Percentiles rank a stretch among this genome's conserved stretches.
Conservation (phyloP, 1,284 basidiomycete genomes). For the Ustilago hordei region DNA sequence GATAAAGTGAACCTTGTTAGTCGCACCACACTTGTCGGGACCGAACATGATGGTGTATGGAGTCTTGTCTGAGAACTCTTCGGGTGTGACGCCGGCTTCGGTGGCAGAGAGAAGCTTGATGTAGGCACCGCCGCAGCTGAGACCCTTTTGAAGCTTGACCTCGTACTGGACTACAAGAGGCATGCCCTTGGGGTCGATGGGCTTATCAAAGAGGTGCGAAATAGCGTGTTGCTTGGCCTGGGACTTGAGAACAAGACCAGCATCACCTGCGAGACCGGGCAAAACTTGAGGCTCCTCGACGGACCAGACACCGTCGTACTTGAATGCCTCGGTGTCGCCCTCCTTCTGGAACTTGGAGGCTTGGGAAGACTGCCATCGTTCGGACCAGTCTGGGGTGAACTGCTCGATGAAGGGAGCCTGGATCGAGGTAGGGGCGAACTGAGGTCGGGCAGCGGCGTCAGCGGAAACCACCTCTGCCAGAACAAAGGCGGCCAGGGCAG, state of each 20-base stretch:
- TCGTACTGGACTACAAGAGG: conserved; percentile 98
- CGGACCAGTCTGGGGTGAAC: conserved; percentile 89
- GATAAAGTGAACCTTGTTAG: conserved; percentile 70
- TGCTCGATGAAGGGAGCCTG: conserved; percentile 97
- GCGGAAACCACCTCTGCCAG: conserved; percentile 43
- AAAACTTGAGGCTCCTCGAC: conserved; percentile 88
- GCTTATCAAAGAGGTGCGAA: conserved; percentile 85
- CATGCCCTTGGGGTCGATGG: conserved; percentile 85
- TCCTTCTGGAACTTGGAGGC: conserved; percentile 82
- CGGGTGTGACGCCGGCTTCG: conserved; percentile 65
- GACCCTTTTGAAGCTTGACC: conserved; percentile 95
- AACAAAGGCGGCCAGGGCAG: conserved; percentile 45
- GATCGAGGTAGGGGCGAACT: conserved; percentile 79
- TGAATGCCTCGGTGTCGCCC: conserved; percentile 74
- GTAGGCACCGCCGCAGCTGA: conserved; percentile 99
- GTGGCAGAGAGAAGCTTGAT: conserved; percentile 84
- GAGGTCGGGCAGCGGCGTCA: conserved; percentile 35
- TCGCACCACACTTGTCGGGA: conserved; percentile 67
- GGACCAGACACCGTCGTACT: conserved; percentile 96
- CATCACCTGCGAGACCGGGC: conserved; percentile 71
- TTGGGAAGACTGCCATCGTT: conserved; percentile 94
- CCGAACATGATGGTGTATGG: conserved; percentile 70
- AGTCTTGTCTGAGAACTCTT: conserved; percentile 68
- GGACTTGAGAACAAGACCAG: conserved; percentile 74
- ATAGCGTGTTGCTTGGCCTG: conserved; percentile 97